Percentiles rank a stretch among this genome's conserved stretches.
Conservation (phyloP, 805 yeast species). For the Candida sithepensis region DNA sequence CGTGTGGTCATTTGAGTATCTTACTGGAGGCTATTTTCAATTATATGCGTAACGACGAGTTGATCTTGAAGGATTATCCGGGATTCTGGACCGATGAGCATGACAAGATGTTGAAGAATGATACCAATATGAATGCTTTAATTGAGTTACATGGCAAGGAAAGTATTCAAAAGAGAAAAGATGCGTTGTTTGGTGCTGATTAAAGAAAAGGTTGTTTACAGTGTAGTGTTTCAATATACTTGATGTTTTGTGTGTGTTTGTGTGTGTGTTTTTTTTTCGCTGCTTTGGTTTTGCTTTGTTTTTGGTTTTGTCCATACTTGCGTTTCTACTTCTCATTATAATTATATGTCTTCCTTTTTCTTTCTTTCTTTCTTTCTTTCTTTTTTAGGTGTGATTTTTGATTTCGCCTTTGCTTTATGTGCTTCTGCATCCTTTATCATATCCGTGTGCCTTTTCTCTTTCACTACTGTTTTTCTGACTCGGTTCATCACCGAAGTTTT, state of each 20-base stretch:
- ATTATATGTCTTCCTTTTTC: no score
- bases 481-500: no score
- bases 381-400: no score
- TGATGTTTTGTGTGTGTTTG: background rate
- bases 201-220: background rate
- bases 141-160: slow-evolving; percentile 29
- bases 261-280: background rate
- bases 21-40: slow-evolving; percentile 28
- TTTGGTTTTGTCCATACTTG: no score
- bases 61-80: slow-evolving; percentile 22
- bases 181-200: slow-evolving; percentile 23
- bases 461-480: no score
- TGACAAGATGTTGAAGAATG: slow-evolving; percentile 26
- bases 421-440: no score
- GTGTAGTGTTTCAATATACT: background rate
- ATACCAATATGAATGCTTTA: slow-evolving; percentile 20
- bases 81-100: slow-evolving; percentile 34
- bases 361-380: no score
- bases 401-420: no score
- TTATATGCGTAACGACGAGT: slow-evolving; percentile 27
- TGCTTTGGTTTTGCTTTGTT: no score
- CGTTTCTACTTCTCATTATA: no score
- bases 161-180: slow-evolving; percentile 30
- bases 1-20: slow-evolving; percentile 30
- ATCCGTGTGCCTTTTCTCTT: no score